These are phyloP conservation scores for Colletotrichum navitas DNA, from an alignment of 2,329 filamentous ascomycete genomes.

Conservation along the genomic window DNA sequence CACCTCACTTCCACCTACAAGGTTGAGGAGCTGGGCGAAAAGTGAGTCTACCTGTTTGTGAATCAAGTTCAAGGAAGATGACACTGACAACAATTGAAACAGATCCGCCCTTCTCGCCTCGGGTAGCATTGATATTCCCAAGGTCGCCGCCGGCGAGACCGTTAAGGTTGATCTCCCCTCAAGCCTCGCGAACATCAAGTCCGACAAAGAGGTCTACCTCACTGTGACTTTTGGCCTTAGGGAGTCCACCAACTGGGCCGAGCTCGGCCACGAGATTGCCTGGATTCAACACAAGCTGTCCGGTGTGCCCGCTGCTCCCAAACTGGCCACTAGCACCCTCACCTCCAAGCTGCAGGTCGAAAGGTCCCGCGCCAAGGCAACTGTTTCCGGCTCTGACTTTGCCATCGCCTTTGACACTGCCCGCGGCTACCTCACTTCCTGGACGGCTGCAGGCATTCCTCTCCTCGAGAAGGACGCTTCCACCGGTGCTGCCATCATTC, in stretches of 20 bases:
- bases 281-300: conserved; percentile 64
- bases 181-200: conserved; percentile 46
- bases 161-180: conserved; percentile 51
- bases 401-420: conserved; percentile 59
- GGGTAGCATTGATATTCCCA: conserved; percentile 56
- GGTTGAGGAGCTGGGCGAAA: conserved; percentile 56
- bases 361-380: conserved; percentile 46
- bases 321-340: conserved; percentile 29
- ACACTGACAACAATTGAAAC: conserved; percentile 32
- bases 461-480: conserved; percentile 54
- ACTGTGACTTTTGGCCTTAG: conserved; percentile 60
- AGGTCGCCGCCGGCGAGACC: conserved; percentile 54
- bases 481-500: conserved; percentile 54
- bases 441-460: conserved; percentile 53
- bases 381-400: conserved; percentile 51
- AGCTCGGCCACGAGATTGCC: conserved; percentile 65
- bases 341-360: conserved; percentile 45
- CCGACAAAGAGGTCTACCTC: conserved; percentile 57
- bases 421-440: conserved; percentile 57
- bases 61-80: background rate
- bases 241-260: conserved; percentile 62
- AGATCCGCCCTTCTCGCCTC: conserved; percentile 49
- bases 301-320: conserved; percentile 42
- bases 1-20: conserved; percentile 59
- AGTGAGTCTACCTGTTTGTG: conserved; percentile 50